Conservation (phyloP, 2,329 filamentous ascomycete genomes). For the Ceratocystis huliohia region DNA sequence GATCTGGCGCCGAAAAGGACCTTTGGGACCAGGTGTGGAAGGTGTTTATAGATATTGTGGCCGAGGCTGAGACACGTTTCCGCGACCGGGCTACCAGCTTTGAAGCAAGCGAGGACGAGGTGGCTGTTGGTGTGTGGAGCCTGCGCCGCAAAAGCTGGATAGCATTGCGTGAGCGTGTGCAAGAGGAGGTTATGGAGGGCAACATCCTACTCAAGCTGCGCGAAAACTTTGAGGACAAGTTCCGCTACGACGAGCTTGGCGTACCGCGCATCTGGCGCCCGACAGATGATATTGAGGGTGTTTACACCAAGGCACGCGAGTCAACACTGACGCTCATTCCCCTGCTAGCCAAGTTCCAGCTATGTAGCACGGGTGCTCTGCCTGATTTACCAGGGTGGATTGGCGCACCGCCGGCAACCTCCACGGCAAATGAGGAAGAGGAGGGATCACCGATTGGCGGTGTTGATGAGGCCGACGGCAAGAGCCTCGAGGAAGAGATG, state of each 20-base stretch:
- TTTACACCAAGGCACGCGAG: conserved; percentile 85
- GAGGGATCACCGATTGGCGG: conserved; percentile 81
- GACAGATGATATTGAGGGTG: conserved; percentile 89
- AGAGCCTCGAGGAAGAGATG: conserved; percentile 92
- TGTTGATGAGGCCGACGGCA: conserved; percentile 86
- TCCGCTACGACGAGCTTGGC: conserved; percentile 89
- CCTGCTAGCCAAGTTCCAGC: conserved; percentile 70
- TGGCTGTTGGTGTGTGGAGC: conserved; percentile 84
- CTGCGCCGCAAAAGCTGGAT: conserved; percentile 90
- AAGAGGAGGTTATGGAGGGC: conserved; percentile 96
- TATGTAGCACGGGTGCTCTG: conserved; percentile 58
- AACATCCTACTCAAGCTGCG: conserved; percentile 89
- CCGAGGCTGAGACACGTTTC: conserved; percentile 75
- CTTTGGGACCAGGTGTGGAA: conserved; percentile 95
- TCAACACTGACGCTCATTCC: conserved; percentile 86
- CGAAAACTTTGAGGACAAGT: conserved; percentile 98
- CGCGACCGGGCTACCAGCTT: conserved; percentile 83
- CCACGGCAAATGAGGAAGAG: conserved; percentile 74
- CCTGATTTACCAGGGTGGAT: conserved; percentile 81
- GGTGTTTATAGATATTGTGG: conserved; percentile 69
- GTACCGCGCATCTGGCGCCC: conserved; percentile 95
- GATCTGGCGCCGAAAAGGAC: conserved; percentile 52
- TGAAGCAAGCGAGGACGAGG: conserved; percentile 80
- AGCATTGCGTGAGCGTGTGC: conserved; percentile 76
- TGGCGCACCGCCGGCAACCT: conserved; percentile 60